Conservation (phyloP, 139 green algal genomes). For the Chlorella sp. region DNA sequence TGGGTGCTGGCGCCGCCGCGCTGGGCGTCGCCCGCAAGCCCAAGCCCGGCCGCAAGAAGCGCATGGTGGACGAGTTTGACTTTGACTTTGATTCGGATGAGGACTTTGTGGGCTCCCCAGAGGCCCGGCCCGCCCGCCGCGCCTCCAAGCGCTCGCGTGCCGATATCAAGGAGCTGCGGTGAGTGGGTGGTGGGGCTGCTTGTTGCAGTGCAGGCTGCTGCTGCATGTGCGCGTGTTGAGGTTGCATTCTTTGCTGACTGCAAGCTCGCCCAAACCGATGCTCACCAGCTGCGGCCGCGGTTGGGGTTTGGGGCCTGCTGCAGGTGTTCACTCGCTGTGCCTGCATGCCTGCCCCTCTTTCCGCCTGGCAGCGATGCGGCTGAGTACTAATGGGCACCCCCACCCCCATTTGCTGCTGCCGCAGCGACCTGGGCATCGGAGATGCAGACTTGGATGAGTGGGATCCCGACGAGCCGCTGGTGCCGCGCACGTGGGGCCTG, state of each 20-base stretch:
- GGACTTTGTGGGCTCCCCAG: neutral
- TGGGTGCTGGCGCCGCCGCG: neutral
- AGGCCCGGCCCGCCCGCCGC: neutral
- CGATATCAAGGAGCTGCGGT: slow-evolving; percentile 28
- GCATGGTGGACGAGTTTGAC: neutral
- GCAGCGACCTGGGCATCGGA: slow-evolving; percentile 9
- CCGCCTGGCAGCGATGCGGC: neutral
- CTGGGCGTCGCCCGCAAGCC: neutral
- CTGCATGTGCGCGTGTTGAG: too few species aligned
- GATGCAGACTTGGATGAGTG: slow-evolving; percentile 4
- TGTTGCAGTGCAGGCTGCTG: too few species aligned
- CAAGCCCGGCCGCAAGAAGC: neutral
- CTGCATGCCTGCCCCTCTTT: neutral
- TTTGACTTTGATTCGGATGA: neutral
- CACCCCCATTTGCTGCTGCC: neutral
- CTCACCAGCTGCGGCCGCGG: too few species aligned
- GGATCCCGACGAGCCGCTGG: neutral
- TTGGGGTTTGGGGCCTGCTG: too few species aligned
- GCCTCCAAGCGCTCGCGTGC: neutral
- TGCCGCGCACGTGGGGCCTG: slow-evolving; percentile 19
- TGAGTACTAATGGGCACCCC: too few species aligned
- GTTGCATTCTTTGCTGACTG: too few species aligned
- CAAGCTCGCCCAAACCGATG: too few species aligned
- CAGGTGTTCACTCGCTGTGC: too few species aligned
- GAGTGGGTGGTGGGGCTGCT: neutral